A percentile compares a stretch with the other conserved stretches of the same genome.
These are phyloP conservation scores for Fusarium cyanostomum DNA, from an alignment of 2,329 filamentous ascomycete genomes.

Conservation along the genomic window DNA sequence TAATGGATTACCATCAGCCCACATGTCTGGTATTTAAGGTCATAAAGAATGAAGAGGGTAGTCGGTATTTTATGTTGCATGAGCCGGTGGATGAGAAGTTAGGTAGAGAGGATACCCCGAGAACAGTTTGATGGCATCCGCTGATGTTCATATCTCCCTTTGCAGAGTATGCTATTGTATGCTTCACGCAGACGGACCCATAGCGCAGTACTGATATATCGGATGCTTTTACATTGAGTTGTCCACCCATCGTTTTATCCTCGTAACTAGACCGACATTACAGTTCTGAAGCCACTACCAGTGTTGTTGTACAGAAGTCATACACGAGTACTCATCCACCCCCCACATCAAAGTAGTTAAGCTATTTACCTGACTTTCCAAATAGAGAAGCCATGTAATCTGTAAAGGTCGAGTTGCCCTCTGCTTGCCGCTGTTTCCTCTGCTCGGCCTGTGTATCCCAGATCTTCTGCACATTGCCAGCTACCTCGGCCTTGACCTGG, in stretches of 20 bases:
- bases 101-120: too few relatives aligned
- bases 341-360: too few relatives aligned
- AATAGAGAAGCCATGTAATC: conserved; percentile 46
- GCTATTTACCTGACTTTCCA: conserved; percentile 44
- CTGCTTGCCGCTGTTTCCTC: conserved; percentile 56
- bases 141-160: too few relatives aligned
- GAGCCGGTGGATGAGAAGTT: too few relatives aligned
- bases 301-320: conserved; percentile 33
- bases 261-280: background rate
- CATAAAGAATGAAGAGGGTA: too few relatives aligned
- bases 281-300: background rate
- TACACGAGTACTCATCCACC: conserved; percentile 4
- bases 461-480: conserved; percentile 61
- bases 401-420: conserved; percentile 45
- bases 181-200: too few relatives aligned
- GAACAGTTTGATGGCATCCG: too few relatives aligned
- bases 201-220: too few relatives aligned
- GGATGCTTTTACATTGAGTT: background rate
- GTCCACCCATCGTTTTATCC: background rate
- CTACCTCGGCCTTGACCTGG: conserved; percentile 68
- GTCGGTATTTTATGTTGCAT: too few relatives aligned
- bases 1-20: too few relatives aligned
- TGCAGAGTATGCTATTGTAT: too few relatives aligned
- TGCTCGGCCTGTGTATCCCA: conserved; percentile 60
- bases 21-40: too few relatives aligned